phyloP scores from a whole-genome alignment of 306 rosid genomes.

The Lablab purpureus region DNA sequence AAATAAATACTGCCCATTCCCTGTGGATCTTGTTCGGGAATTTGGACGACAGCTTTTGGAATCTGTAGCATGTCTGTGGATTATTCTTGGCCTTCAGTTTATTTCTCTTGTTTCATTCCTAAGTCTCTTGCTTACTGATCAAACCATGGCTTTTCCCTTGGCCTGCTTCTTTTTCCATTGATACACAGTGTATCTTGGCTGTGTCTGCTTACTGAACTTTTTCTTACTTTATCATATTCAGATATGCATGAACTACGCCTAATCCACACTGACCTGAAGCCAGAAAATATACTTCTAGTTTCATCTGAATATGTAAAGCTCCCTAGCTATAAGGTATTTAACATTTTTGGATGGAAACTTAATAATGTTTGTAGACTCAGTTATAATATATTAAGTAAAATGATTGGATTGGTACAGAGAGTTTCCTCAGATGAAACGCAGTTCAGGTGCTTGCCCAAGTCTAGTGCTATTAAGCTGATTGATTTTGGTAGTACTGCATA shows the following conservation, averaged over 20 bases:
- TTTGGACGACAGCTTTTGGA: constrained; percentile 99
- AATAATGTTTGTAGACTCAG: constrained; percentile 44
- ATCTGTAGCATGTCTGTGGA: constrained; percentile 98
- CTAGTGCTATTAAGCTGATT: constrained; percentile 99
- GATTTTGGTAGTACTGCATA: constrained; percentile 97
- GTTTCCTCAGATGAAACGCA: constrained; percentile 77
- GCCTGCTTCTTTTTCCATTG: constrained; percentile 57
- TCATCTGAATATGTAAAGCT: constrained; percentile 90
- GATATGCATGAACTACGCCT: constrained; percentile 92
- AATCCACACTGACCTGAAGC: constrained; percentile 98
- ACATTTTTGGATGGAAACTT: constrained; percentile 47
- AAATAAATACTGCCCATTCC: constrained; percentile 97
- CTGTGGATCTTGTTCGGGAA: constrained; percentile 99
- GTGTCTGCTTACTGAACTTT: constrained; percentile 47
- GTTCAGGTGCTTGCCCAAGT: constrained; percentile 97
- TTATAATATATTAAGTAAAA: constrained; percentile 50
- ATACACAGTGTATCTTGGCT: constrained; percentile 47
- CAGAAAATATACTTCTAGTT: constrained; percentile 98
- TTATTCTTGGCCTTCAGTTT: constrained; percentile 70
- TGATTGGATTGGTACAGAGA: constrained; percentile 87
- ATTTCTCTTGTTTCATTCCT: constrained; percentile 53
- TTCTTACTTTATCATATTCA: constrained; percentile 60
- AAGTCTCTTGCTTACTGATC: constrained; percentile 49
- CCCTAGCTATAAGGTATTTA: constrained; percentile 85
- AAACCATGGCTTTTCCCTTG: constrained; percentile 50